A percentile compares a stretch with the other conserved stretches of the same genome.
Conservation (phyloP, 805 yeast genomes). For the Saccharomycopsis sp. region DNA sequence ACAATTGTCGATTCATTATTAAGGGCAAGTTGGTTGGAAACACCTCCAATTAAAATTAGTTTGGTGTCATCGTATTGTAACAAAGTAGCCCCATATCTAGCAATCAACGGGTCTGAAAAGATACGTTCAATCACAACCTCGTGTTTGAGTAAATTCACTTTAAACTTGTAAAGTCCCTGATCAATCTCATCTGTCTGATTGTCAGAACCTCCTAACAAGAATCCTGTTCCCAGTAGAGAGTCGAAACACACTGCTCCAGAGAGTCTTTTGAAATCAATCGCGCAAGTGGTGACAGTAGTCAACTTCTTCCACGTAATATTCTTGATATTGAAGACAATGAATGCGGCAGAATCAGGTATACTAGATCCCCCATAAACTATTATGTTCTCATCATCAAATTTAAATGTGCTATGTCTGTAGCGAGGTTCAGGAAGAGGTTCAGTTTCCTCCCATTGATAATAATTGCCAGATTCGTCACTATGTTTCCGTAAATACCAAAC, state of each 20-base stretch:
- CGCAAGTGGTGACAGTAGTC: slow-evolving; percentile 22
- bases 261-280: neutral
- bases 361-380: slow-evolving; percentile 48
- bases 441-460: slow-evolving; percentile 35
- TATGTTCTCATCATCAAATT: slow-evolving; percentile 26
- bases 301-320: slow-evolving; percentile 23
- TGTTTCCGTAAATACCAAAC: slow-evolving; percentile 32
- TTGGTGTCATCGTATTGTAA: slow-evolving; percentile 28
- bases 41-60: slow-evolving; percentile 52
- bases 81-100: slow-evolving; percentile 45
- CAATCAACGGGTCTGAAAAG: slow-evolving; percentile 29
- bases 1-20: slow-evolving; percentile 34
- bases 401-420: slow-evolving; percentile 43
- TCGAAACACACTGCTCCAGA: slow-evolving; percentile 4
- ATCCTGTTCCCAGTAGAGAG: slow-evolving; percentile 28
- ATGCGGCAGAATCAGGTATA: slow-evolving; percentile 19
- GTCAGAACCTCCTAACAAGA: slow-evolving; percentile 43
- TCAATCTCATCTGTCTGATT: slow-evolving; percentile 25
- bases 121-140: slow-evolving; percentile 23
- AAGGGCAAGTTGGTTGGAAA: slow-evolving; percentile 33
- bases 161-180: slow-evolving; percentile 29
- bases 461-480: slow-evolving; percentile 12
- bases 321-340: slow-evolving; percentile 22
- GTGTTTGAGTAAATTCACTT: slow-evolving; percentile 20
- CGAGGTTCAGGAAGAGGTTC: slow-evolving; percentile 38